Conservation (phyloP, 352 stramenopile genomes). For the Albugo candida region DNA sequence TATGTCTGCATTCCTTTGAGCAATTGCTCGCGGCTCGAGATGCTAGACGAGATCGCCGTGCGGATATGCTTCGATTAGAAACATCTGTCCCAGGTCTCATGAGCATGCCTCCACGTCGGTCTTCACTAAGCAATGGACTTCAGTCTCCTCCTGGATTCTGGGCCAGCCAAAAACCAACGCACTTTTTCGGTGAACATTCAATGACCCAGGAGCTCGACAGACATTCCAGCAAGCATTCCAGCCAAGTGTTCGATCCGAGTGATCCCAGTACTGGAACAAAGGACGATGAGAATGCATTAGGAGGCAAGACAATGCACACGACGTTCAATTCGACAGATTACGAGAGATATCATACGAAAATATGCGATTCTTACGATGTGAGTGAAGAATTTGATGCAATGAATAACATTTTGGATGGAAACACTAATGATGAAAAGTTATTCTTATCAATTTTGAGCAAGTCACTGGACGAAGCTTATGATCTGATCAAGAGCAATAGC, state of each 20-base stretch:
- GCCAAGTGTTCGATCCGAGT: slow-evolving; percentile 16
- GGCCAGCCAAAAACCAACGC: slow-evolving; percentile 54
- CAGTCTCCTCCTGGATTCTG: slow-evolving; percentile 56
- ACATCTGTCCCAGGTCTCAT: slow-evolving; percentile 1
- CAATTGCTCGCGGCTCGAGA: slow-evolving; percentile 15
- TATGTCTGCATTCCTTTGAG: slow-evolving; percentile 55
- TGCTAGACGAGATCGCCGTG: neutral
- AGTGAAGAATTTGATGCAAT: slow-evolving; percentile 63
- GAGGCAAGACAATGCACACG: too few species aligned
- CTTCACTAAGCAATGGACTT: slow-evolving; percentile 21
- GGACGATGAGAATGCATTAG: neutral
- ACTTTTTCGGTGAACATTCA: slow-evolving; percentile 3
- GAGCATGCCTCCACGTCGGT: slow-evolving; percentile 1
- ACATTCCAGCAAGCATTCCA: neutral
- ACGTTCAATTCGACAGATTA: neutral
- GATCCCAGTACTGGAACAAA: slow-evolving; percentile 34
- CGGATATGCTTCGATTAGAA: neutral
- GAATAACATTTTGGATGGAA: slow-evolving; percentile 36
- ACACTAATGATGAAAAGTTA: slow-evolving; percentile 46
- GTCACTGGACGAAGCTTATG: slow-evolving; percentile 47
- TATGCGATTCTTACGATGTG: slow-evolving; percentile 8
- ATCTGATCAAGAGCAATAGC: slow-evolving; percentile 12
- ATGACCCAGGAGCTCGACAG: neutral
- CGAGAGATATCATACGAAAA: neutral
- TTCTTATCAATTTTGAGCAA: slow-evolving; percentile 42